Base-by-base conservation (phyloP, 805 yeast species). In the Candida silvicultrix region DNA sequence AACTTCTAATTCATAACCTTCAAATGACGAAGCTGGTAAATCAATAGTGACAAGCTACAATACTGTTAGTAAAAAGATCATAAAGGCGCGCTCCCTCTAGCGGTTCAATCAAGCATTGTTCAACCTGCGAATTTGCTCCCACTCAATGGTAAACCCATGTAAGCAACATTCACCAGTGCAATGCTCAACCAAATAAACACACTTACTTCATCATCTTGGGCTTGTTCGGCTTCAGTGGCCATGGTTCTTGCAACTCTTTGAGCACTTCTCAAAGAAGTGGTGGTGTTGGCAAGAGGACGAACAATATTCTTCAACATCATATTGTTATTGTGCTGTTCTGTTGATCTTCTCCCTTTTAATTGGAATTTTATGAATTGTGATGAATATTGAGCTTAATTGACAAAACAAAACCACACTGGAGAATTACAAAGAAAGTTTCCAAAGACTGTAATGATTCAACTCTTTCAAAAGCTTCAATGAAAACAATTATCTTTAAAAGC, bases 1-100 rank as follows among this genome's bases (percentile, higher is more conserved):
- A 21, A 76, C 75, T 38, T 80, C 85, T 55, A 94, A 66, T 70
- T 83, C 73, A 75, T 89, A 94, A 45, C 89, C 85, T 69, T 87
- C 94, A 65, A 89, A 94, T 9, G 96, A 83, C 46, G 78, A 67
- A 44, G 82, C 89, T 51, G 95, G 95, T 52, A 92, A 77, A 16
- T 78, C 77, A 55, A 86, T 77, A 42, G 67, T 64, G 46, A 73
- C 66, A 32, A 63, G 38, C 38, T 57, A 31, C 7, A 21, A 5
- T 18, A 14, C 4, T 7, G 31, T 28, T 28, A 28, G 31, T 28
- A 28, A 10, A n/a, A n/a, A n/a, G n/a, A n/a, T n/a, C n/a, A n/a
- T n/a, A n/a, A n/a, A n/a, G n/a, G n/a, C n/a, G n/a, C n/a, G n/a
- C n/a, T n/a, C n/a, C n/a, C n/a, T n/a, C n/a, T n/a, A n/a, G n/a